Conservation (phyloP, 2,329 filamentous ascomycete species). For the Sclerotinia borealis region DNA sequence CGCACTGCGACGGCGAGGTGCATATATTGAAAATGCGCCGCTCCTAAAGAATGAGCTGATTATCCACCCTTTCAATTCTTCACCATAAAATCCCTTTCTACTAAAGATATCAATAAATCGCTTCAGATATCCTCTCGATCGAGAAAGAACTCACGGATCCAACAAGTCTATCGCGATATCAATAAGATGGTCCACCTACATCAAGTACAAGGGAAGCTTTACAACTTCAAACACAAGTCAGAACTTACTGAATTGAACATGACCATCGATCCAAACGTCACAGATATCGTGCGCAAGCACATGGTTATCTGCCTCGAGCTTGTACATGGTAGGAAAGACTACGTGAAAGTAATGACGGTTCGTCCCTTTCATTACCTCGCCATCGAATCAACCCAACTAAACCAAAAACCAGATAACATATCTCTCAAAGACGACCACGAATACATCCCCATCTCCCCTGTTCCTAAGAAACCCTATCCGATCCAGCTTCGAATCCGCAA, state of each 20-base stretch:
- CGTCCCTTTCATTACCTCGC: neutral
- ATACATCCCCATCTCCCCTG: constrained; percentile 16
- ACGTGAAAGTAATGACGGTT: neutral
- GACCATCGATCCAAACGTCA: neutral
- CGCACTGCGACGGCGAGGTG: neutral
- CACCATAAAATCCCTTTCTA: neutral
- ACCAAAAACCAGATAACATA: neutral
- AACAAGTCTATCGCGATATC: neutral
- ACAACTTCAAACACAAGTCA: neutral
- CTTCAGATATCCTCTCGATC: neutral
- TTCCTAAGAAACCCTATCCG: constrained; percentile 15
- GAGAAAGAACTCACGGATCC: no score
- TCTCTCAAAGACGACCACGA: constrained; percentile 3
- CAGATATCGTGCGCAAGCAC: neutral
- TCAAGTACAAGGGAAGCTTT: neutral
- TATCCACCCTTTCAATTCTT: neutral
- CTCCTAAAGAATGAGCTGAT: neutral
- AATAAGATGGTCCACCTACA: neutral
- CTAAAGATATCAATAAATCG: neutral
- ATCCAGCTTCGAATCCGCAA: constrained; percentile 17
- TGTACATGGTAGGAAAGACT: neutral
- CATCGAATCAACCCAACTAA: no score
- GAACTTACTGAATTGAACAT: neutral
- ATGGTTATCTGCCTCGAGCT: neutral
- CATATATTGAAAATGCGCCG: neutral